phyloP scores from a whole-genome alignment of 2,329 filamentous ascomycete genomes.

The Talaromyces verruculosus region DNA sequence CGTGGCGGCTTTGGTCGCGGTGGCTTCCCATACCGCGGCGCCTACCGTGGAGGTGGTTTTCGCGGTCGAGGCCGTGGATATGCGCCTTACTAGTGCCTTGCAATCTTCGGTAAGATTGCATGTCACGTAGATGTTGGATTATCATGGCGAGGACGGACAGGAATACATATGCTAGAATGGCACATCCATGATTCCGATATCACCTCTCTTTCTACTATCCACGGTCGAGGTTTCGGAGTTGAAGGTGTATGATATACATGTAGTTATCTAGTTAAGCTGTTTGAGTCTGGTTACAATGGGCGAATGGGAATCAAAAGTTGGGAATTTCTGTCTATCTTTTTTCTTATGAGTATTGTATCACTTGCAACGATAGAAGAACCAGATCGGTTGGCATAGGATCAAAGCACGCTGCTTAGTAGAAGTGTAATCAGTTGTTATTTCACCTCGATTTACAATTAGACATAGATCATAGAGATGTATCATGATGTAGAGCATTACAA shows the following conservation, averaged over 20 bases:
- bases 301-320: constrained; percentile 11
- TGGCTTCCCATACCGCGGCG: constrained; percentile 53
- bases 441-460: neutral
- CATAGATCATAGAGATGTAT: neutral
- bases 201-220: constrained; percentile 21
- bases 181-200: neutral
- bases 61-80: constrained; percentile 49
- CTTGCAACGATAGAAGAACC: no score
- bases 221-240: constrained; percentile 34
- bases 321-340: neutral
- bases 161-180: constrained; percentile 5
- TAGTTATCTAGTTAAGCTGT: constrained; percentile 14
- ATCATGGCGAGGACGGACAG: neutral
- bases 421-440: neutral
- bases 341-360: neutral
- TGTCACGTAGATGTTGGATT: neutral
- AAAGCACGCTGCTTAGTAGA: neutral
- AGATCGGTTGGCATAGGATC: neutral
- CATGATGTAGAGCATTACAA: neutral
- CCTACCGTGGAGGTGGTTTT: constrained; percentile 58
- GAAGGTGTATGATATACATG: constrained; percentile 38
- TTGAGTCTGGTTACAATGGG: constrained; percentile 9
- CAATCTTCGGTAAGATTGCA: neutral
- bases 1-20: constrained; percentile 51
- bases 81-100: constrained; percentile 43